Base-by-base conservation (phyloP, 345 rosid species). In the Euphorbia tirucalli region DNA sequence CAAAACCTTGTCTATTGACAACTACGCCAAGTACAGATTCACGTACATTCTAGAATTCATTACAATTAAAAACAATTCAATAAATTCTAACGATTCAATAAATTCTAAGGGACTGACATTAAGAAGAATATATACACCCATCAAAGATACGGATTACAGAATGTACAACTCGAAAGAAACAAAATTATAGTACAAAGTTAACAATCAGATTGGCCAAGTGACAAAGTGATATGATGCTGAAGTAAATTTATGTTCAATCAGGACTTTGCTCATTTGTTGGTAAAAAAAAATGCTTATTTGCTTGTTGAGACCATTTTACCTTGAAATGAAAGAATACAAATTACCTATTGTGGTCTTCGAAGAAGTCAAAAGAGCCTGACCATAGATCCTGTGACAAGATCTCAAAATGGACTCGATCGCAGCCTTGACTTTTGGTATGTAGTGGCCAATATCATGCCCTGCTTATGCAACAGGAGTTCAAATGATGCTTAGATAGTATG, bases 361-460 rank as follows among this genome's bases (percentile, higher is more conserved):
- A 74, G 97, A 90, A 75, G 96, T 89, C 83, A 95, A 78, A 84
- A 92, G 96, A 78, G 99, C 99, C 78, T 84, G 97, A 74, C 97
- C 77, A 74, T 90, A 95, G 69, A 80, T 87, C 83, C 85, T 86
- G 74, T 95, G 84, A 75, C 99, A 95, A 79, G 97, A 89, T 76
- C 91, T 89, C 87, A 95, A 77, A 76, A 92, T 89, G 48, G 96
- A 88, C 78, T 95, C 99, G 69, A 95, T 92, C 72, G 98, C 99
- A 65, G 94, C 94, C 85, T 90, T 95, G 75, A 95, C 98, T 83
- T 95, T 95, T 71, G 99, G 98, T 66, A 92, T 90, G 83, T 92
- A 92, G 79, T 92, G 97, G 59, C 93, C 89, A 41, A 92, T 89
- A 78, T 88, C 96, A 72, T 86, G 91, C 66, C 83, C 99, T 95